Evolutionary conservation across 2,329 filamentous ascomycete species (phyloP), one percentile per base, ranked within the genome.

Genomic region (Sarocladiaceae sp.): DNA sequence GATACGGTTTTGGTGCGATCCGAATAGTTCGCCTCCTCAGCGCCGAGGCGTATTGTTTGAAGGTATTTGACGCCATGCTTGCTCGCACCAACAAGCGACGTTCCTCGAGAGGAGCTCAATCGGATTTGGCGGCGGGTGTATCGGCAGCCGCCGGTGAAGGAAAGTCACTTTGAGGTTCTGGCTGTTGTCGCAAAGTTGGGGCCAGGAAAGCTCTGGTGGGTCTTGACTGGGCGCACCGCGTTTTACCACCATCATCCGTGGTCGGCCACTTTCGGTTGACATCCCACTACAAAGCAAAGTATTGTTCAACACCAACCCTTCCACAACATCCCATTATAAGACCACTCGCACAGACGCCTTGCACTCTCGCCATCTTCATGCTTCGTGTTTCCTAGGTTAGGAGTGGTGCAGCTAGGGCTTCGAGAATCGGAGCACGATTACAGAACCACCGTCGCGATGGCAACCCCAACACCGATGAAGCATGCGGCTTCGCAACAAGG

Each of bases 401-500:
- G n/a, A n/a, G 23, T 23, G 28, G 44, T 17, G 26, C 22, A 20
- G n/a, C n/a, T n/a, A n/a, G n/a, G n/a, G n/a, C n/a, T n/a, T n/a
- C n/a, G n/a, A n/a, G n/a, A n/a, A n/a, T 17, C 26, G n/a, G 7
- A 48, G 11, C 11, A 28, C n/a, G n/a, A 6, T 28, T 33, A 18
- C 44, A 20, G 26, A 28, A 33, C 35, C n/a, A 26, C 46, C 55
- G 10, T 40, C 54, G 54, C 36, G 49, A 79, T 79, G 76, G 67
- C 76, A 25, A 79, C 76, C 1, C 75, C 77, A 10, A 78, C 75
- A 7, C 66, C 75, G 10, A 75, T 74, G 64, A 79, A 77, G 64
- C 71, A 74, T 56, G 67, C 56, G 49, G 59, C 65, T 25, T 71
- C 70, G 29, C 70, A 72, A 58, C 71, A 73, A 58, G 70, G 70